Base-by-base conservation (phyloP, 2,329 filamentous ascomycete genomes). In the Venturia aucupariae region DNA sequence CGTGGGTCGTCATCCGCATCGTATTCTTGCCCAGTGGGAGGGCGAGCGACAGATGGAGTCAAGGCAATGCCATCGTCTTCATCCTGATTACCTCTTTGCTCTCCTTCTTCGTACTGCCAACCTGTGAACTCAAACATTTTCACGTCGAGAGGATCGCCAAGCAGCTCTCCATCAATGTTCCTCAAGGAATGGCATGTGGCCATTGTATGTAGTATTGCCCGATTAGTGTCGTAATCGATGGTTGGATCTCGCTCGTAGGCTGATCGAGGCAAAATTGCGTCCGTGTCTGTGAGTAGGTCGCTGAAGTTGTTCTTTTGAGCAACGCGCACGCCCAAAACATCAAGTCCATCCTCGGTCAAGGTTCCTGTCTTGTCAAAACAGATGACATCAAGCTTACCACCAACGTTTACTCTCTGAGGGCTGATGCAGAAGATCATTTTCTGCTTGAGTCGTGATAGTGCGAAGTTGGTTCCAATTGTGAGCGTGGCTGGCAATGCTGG, bases 331-430 rank as follows among this genome's bases (percentile, higher is more conserved):
- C 94, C 94, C 15, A 99, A 82, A 22, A 99, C 90, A 74, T 99
- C 95, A 51, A 99, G 78, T 0, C 94, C 94, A 74, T 99, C 94
- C 75, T 97, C 94, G 0, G 94, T 99, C 63, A 99, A 79, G 0
- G 94, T 99, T n/a, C 94, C 94, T 0, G 94, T 99, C 78, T 99
- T 99, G 77, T 99, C 94, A 68, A 99, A 99, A 75, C 93, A 97
- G 77, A 99, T 90, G 13, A 97, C 85, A 72, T 99, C 94, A 4
- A 99, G 79, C 75, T 97, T 97, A 61, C 95, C 94, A 19, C 90
- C 94, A 6, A 99, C 92, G 71, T 97, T 99, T 65, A 99, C 93
- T 70, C 94, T 85, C 72, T 99, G 94, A 0, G 95, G 94, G 69
- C 93, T 97, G 71, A 97, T 99, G 72, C 94, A 99, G 72, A 96